A percentile compares a stretch with the other conserved stretches of the same genome.
Evolutionary conservation across 2,329 filamentous ascomycete genomes (phyloP).

Genomic region (Escovopsis weberi): DNA sequence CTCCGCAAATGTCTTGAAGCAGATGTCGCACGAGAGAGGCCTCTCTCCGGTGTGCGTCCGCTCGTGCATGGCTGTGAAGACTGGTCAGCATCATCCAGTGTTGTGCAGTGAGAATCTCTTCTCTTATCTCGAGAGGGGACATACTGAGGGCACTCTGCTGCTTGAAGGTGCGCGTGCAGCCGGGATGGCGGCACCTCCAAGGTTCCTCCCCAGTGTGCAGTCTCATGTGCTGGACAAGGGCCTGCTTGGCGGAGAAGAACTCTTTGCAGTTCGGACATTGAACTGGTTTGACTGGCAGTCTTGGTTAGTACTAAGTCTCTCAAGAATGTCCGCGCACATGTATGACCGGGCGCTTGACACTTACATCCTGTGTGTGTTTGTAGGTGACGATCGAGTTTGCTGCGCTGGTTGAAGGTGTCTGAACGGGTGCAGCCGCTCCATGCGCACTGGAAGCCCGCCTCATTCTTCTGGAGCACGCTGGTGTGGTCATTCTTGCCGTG

Average conservation of each 20-base stretch:
- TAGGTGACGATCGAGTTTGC: slow-evolving; percentile 50
- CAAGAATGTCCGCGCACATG: background rate
- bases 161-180: slow-evolving; percentile 45
- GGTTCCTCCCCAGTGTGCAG: slow-evolving; percentile 54
- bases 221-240: slow-evolving; percentile 51
- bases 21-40: slow-evolving; percentile 43
- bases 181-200: slow-evolving; percentile 36
- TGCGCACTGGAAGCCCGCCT: slow-evolving; percentile 34
- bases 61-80: slow-evolving; percentile 44
- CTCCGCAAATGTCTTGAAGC: slow-evolving; percentile 45
- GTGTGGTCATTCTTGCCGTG: slow-evolving; percentile 40
- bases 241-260: slow-evolving; percentile 51
- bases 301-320: background rate
- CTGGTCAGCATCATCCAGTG: slow-evolving; percentile 6
- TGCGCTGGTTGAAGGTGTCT: slow-evolving; percentile 41
- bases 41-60: slow-evolving; percentile 52
- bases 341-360: slow-evolving; percentile 12
- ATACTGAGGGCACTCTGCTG: slow-evolving; percentile 53
- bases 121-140: slow-evolving; percentile 10
- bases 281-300: slow-evolving; percentile 40
- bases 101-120: background rate
- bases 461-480: slow-evolving; percentile 26
- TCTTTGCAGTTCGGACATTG: slow-evolving; percentile 40
- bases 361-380: slow-evolving; percentile 50
- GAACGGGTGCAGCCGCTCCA: slow-evolving; percentile 43